Percentiles rank a stretch among this genome's conserved stretches.
phyloP scores from a whole-genome alignment of 345 rosid species.

The Moricandia arvensis region DNA sequence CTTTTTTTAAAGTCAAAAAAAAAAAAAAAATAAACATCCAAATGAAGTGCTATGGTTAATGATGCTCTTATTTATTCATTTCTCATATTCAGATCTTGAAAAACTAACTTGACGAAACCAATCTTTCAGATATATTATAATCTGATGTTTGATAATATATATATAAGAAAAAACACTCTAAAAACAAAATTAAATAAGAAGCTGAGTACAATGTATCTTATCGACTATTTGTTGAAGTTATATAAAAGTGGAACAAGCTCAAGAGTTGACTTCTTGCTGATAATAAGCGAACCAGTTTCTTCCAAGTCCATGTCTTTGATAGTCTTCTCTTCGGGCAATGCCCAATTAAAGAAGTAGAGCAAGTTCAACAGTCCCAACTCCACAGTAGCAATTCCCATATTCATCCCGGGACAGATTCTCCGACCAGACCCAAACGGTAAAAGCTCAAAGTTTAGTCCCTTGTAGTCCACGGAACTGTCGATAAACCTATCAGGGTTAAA shows the following conservation, averaged over 20 bases:
- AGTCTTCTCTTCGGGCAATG: slow-evolving; percentile 20
- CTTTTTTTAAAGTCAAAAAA: too few relatives aligned
- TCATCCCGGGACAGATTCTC: slow-evolving; percentile 55
- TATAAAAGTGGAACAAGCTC: slow-evolving; percentile 23
- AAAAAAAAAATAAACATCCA: too few relatives aligned
- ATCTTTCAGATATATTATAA: not conserved
- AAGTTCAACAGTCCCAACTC: slow-evolving; percentile 31
- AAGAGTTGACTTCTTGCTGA: slow-evolving; percentile 36
- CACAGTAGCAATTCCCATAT: slow-evolving; percentile 25
- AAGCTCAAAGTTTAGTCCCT: slow-evolving; percentile 46
- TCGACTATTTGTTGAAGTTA: not conserved
- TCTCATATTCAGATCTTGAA: not conserved
- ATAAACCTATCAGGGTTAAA: slow-evolving; percentile 58
- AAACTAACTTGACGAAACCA: not conserved
- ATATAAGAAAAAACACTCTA: not conserved
- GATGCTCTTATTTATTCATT: too few relatives aligned
- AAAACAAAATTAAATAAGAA: not conserved
- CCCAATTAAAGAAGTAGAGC: slow-evolving; percentile 35
- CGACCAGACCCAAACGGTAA: slow-evolving; percentile 62
- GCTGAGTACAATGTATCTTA: not conserved
- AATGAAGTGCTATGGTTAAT: too few relatives aligned
- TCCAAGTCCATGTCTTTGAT: slow-evolving; percentile 22
- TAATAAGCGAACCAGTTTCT: slow-evolving; percentile 16
- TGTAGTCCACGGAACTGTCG: slow-evolving; percentile 42
- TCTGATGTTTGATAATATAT: not conserved